A percentile compares a stretch with the other conserved stretches of the same genome.
Evolutionary conservation across 306 rosid species (phyloP).

Genomic region (Herpetospermum pedunculosum): DNA sequence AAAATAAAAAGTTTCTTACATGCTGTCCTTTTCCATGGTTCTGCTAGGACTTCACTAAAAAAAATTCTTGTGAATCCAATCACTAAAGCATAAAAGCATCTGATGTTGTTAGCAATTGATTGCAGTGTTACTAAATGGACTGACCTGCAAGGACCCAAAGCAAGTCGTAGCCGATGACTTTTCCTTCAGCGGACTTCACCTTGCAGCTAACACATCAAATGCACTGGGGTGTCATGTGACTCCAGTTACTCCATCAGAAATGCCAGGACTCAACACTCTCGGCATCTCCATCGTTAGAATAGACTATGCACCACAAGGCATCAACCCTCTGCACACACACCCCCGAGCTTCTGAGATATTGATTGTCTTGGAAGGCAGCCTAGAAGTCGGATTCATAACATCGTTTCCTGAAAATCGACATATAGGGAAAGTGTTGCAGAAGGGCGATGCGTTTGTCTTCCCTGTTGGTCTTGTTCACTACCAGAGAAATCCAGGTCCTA

Average conservation of each 20-base stretch:
- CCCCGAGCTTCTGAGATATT: slow-evolving; percentile 34
- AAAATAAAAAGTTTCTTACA: not conserved
- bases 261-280: slow-evolving; percentile 35
- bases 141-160: slow-evolving; percentile 25
- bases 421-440: slow-evolving; percentile 23
- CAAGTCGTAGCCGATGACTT: slow-evolving; percentile 21
- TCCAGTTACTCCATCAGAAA: slow-evolving; percentile 21
- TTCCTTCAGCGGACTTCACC: slow-evolving; percentile 20
- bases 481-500: slow-evolving; percentile 25
- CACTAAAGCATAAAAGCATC: not conserved
- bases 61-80: not conserved
- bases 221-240: slow-evolving; percentile 21
- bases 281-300: slow-evolving; percentile 25
- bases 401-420: slow-evolving; percentile 23
- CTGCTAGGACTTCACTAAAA: not conserved
- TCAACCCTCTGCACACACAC: slow-evolving; percentile 42
- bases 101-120: not conserved
- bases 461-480: slow-evolving; percentile 32
- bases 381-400: slow-evolving; percentile 29
- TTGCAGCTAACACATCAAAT: slow-evolving; percentile 25
- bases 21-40: not conserved
- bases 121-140: slow-evolving; percentile 22
- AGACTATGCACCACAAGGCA: slow-evolving; percentile 26
- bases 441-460: slow-evolving; percentile 34
- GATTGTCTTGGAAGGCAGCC: slow-evolving; percentile 27